Conservation (phyloP, 352 stramenopile species). For the Porosira glacialis region DNA sequence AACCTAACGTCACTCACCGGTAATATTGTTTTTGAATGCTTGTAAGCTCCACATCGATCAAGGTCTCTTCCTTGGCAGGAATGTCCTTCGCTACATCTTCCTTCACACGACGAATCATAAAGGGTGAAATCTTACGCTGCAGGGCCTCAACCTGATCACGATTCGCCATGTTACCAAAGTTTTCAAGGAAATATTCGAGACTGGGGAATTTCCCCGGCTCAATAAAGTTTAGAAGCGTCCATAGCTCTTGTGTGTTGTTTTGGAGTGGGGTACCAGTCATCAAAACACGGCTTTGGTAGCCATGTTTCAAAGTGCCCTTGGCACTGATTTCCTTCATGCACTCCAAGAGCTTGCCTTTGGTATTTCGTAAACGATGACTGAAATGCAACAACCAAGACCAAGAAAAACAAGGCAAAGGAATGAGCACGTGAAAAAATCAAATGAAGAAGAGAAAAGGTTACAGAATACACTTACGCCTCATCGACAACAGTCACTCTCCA, state of each 20-base stretch:
- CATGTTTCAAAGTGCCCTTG: slow-evolving; percentile 81
- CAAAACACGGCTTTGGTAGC: slow-evolving; percentile 88
- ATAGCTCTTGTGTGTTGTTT: slow-evolving; percentile 87
- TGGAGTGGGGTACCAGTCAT: slow-evolving; percentile 85
- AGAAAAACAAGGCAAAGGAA: no score
- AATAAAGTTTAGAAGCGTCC: slow-evolving; percentile 99
- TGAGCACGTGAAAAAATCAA: no score
- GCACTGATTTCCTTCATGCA: slow-evolving; percentile 83
- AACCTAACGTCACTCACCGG: no score
- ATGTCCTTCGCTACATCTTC: slow-evolving; percentile 99
- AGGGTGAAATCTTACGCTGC: slow-evolving; percentile 94
- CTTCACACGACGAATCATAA: slow-evolving; percentile 97
- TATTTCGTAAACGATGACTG: slow-evolving; percentile 99
- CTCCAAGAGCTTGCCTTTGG: slow-evolving; percentile 32
- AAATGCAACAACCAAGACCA: no score
- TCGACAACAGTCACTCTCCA: slow-evolving; percentile 98
- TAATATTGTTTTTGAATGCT: slow-evolving; percentile 98
- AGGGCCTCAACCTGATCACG: slow-evolving; percentile 94
- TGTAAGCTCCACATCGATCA: slow-evolving; percentile 99
- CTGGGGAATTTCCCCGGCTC: slow-evolving; percentile 91
- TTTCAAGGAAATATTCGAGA: slow-evolving; percentile 93
- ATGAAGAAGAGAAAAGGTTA: no score
- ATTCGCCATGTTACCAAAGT: slow-evolving; percentile 96
- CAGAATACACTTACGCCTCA: no score
- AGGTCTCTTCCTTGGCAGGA: slow-evolving; percentile 93